Base-by-base conservation (phyloP, 2,329 filamentous ascomycete species). In the Bipolaris zeicola region DNA sequence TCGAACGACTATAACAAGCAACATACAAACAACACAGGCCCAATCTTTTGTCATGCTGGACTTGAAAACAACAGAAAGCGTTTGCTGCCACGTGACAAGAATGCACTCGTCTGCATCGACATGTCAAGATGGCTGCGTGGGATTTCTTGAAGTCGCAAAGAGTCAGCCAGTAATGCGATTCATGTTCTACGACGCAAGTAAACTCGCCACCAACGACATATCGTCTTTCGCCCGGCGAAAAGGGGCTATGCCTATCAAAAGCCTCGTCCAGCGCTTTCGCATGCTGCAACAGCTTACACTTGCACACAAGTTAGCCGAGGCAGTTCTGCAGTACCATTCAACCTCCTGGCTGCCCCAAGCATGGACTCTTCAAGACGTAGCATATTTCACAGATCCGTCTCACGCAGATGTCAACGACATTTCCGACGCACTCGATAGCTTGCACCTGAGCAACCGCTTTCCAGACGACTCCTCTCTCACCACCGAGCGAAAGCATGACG, bases 311-410 rank as follows among this genome's bases (percentile, higher is more conserved):
- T 14, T 63, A 8, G 55, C 61, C 11, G 50, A 48, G 4, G 53
- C 61, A 8, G 53, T 55, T 11, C 43, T 62, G 0, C 61, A 55
- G 20, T 62, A 63, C 24, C 56, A 63, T 16, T 51, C 55, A 13
- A 63, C 58, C 5, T 49, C 55, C 4, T 63, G 61, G 61, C 53
- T 63, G 11, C 38, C 52, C 11, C 49, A 55, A 16, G 52, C 53
- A 28, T 63, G 58, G 58, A 57, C 22, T 5, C 58, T 63, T 5
- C 49, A 52, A 22, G 58, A 63, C 41, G 41, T 63, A n/a, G 46
- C 51, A 4, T 63, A 52, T 48, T 63, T 63, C 31, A 55, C 31
- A 26, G 22, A 51, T 24, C 13, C 34, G 28, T 11, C 50, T 41
- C 31, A 42, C n/a, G 11, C 45, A 14, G 33, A 51, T 13, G 14